A percentile compares a stretch with the other conserved stretches of the same genome.
Evolutionary conservation across 305 asterid species (phyloP).

Genomic region (Fraxinus greggii): DNA sequence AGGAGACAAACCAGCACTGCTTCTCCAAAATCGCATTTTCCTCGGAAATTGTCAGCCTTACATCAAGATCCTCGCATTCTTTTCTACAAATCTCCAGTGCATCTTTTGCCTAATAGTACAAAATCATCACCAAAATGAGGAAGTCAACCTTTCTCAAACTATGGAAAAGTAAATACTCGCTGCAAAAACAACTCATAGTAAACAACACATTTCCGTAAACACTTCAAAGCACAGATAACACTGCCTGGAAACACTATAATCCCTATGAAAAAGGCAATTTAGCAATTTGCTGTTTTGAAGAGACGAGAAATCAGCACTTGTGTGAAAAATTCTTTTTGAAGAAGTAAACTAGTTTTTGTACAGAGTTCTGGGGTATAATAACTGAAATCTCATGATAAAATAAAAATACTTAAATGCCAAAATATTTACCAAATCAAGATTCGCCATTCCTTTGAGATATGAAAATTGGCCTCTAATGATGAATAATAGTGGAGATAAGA

Average conservation of each 20-base stretch:
- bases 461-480: background rate
- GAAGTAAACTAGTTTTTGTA: background rate
- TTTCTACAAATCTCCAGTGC: constrained; percentile 55
- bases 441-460: background rate
- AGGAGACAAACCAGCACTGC: constrained; percentile 46
- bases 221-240: background rate
- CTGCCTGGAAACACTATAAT: background rate
- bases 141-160: constrained; percentile 11
- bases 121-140: constrained; percentile 20
- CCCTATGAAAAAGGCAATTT: background rate
- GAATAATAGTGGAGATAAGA: background rate
- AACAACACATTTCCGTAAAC: constrained; percentile 1
- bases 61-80: constrained; percentile 49
- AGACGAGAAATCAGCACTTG: background rate
- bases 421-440: background rate
- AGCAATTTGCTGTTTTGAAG: background rate
- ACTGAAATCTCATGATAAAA: background rate
- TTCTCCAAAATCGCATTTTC: constrained; percentile 35
- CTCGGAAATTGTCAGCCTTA: constrained; percentile 36
- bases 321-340: background rate
- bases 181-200: background rate
- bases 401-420: background rate
- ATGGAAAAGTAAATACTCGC: constrained; percentile 8
- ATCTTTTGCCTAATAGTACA: constrained; percentile 44
- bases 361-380: background rate